phyloP scores from a whole-genome alignment of 768 basidiomycete genomes.

The Tulasnella sp. region DNA sequence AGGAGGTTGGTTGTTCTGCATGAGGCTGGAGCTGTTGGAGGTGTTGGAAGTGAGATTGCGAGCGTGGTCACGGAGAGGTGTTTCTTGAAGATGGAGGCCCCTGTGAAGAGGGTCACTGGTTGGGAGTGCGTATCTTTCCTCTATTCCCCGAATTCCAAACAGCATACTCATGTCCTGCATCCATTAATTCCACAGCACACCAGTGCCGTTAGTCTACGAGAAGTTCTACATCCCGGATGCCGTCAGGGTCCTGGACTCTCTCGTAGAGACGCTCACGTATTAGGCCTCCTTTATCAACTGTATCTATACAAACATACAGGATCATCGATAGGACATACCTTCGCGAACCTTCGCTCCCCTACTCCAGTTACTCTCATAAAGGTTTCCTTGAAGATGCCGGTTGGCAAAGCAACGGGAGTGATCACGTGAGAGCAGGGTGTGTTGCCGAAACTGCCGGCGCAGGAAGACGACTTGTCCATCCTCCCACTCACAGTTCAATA shows the following conservation, averaged over 20 bases:
- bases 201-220: conserved; percentile 79
- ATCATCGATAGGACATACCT: background rate
- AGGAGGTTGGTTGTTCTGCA: conserved; percentile 86
- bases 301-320: background rate
- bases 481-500: too few species aligned
- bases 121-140: conserved; percentile 76
- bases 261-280: conserved; percentile 75
- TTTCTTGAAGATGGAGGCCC: conserved; percentile 84
- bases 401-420: too few species aligned
- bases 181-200: conserved; percentile 51
- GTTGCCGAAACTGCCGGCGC: too few species aligned
- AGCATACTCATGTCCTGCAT: background rate
- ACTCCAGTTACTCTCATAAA: too few species aligned
- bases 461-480: too few species aligned
- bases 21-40: conserved; percentile 82
- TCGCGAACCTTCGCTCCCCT: background rate
- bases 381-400: too few species aligned
- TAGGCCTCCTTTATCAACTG: conserved; percentile 25
- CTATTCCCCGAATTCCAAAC: conserved; percentile 12
- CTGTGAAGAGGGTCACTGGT: conserved; percentile 78
- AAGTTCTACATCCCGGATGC: conserved; percentile 90
- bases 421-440: too few species aligned
- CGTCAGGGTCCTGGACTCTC: conserved; percentile 73
- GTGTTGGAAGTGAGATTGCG: conserved; percentile 89
- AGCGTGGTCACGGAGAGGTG: conserved; percentile 85